phyloP scores from a whole-genome alignment of 75 land plant species.

The Sequoiadendron giganteum region DNA sequence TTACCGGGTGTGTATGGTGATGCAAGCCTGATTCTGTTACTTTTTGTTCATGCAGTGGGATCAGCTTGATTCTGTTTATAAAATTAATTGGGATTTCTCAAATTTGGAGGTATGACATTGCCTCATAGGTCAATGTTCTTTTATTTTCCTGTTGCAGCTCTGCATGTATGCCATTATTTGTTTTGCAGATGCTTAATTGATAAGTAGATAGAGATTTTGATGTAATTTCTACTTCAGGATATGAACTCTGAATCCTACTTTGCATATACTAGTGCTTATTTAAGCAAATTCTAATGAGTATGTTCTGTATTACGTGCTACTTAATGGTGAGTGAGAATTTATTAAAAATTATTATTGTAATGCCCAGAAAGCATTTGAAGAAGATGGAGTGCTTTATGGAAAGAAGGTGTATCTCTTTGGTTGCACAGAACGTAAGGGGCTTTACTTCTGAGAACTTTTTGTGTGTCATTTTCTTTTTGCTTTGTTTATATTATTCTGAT shows the following conservation, averaged over 20 bases:
- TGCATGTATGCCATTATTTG: not conserved
- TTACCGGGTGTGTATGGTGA: not conserved
- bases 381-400: conserved; percentile 74
- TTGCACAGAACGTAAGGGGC: conserved; percentile 82
- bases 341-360: conserved; percentile 1
- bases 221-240: not conserved
- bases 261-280: not conserved
- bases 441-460: not conserved
- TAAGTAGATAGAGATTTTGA: conserved; percentile 1
- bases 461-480: not conserved
- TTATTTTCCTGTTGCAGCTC: not conserved
- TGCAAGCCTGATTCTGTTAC: not conserved
- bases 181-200: not conserved
- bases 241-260: not conserved
- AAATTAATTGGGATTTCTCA: conserved; percentile 83
- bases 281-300: not conserved
- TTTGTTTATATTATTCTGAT: not conserved
- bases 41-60: conserved; percentile 66
- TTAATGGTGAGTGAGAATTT: not conserved
- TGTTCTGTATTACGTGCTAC: not conserved
- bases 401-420: conserved; percentile 95
- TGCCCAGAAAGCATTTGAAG: conserved; percentile 82
- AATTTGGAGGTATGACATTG: conserved; percentile 69
- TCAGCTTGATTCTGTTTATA: conserved; percentile 76
- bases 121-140: not conserved